Conservation (phyloP, 257 asterid genomes). For the Eustoma russellianum region DNA sequence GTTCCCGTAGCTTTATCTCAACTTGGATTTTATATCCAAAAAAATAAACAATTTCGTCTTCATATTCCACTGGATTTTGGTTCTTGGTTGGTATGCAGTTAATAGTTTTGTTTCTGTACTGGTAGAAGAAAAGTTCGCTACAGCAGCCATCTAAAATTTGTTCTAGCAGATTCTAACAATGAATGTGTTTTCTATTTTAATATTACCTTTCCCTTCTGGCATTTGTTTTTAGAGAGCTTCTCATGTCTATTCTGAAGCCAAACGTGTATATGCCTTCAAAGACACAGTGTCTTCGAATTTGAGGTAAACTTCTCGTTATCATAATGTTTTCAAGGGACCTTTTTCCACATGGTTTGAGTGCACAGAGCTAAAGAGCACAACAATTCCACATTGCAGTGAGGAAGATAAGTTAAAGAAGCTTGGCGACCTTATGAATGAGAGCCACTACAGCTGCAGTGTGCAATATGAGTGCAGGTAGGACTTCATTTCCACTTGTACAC, state of each 20-base stretch:
- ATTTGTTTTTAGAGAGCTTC: slow-evolving; percentile 62
- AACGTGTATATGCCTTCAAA: slow-evolving; percentile 81
- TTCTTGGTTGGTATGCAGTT: too few species aligned
- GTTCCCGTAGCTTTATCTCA: too few species aligned
- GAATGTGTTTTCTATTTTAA: not conserved
- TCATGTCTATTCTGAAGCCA: slow-evolving; percentile 91
- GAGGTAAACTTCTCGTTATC: slow-evolving; percentile 32
- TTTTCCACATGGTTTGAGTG: too few species aligned
- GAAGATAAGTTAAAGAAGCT: slow-evolving; percentile 77
- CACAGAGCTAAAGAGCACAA: not conserved
- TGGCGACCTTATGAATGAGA: slow-evolving; percentile 86
- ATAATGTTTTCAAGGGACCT: too few species aligned
- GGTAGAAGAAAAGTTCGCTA: too few species aligned
- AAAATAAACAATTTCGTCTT: too few species aligned
- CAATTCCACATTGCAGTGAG: slow-evolving; percentile 38
- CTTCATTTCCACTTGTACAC: not conserved
- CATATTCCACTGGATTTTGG: too few species aligned
- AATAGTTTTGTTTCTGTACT: too few species aligned
- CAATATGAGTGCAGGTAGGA: slow-evolving; percentile 90
- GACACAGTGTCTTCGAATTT: slow-evolving; percentile 57
- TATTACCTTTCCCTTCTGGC: slow-evolving; percentile 1
- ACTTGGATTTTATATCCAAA: too few species aligned
- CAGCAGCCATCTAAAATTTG: too few species aligned
- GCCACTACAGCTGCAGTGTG: slow-evolving; percentile 92
- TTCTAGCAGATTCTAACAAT: too few species aligned